Percentiles rank a stretch among this genome's conserved stretches.
Conservation (phyloP, 2,329 filamentous ascomycete genomes). For the Phyllosticta ampelicida region DNA sequence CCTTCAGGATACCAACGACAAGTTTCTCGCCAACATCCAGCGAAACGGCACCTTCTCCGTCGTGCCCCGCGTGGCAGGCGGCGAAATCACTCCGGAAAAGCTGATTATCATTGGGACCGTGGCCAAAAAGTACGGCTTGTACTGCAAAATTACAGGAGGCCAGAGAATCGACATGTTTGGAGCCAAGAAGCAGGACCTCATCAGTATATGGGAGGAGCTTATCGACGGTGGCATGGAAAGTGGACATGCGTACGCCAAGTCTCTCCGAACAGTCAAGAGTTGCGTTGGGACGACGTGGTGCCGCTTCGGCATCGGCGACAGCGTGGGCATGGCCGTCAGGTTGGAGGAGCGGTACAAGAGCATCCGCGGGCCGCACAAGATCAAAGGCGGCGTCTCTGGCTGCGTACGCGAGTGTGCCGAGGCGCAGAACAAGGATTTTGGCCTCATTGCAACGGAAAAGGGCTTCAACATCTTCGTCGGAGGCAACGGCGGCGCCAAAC, state of each 20-base stretch:
- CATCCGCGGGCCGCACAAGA: slow-evolving; percentile 78
- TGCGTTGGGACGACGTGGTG: slow-evolving; percentile 92
- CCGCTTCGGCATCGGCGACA: slow-evolving; percentile 77
- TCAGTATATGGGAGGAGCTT: slow-evolving; percentile 70
- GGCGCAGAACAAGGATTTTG: slow-evolving; percentile 88
- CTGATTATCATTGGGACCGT: slow-evolving; percentile 75
- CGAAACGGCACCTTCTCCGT: slow-evolving; percentile 86
- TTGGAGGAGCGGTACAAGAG: slow-evolving; percentile 88
- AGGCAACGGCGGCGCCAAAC: slow-evolving; percentile 81
- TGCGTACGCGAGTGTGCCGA: slow-evolving; percentile 91
- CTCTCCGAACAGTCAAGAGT: slow-evolving; percentile 78
- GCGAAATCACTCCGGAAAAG: slow-evolving; percentile 80
- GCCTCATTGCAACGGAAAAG: slow-evolving; percentile 83
- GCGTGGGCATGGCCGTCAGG: slow-evolving; percentile 79
- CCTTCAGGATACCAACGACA: slow-evolving; percentile 83
- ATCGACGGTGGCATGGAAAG: slow-evolving; percentile 81
- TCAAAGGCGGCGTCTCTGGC: slow-evolving; percentile 82
- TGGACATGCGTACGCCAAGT: slow-evolving; percentile 85
- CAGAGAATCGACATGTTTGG: slow-evolving; percentile 92
- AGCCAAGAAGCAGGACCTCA: slow-evolving; percentile 74
- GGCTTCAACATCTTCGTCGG: slow-evolving; percentile 89
- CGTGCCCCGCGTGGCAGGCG: slow-evolving; percentile 68
- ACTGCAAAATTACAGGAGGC: slow-evolving; percentile 86
- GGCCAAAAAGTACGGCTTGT: slow-evolving; percentile 72
- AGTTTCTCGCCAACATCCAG: slow-evolving; percentile 81